Evolutionary conservation across 1,284 basidiomycete genomes (phyloP), one percentile per base, ranked within the genome.

Genomic region (Marasmius tenuissimus): DNA sequence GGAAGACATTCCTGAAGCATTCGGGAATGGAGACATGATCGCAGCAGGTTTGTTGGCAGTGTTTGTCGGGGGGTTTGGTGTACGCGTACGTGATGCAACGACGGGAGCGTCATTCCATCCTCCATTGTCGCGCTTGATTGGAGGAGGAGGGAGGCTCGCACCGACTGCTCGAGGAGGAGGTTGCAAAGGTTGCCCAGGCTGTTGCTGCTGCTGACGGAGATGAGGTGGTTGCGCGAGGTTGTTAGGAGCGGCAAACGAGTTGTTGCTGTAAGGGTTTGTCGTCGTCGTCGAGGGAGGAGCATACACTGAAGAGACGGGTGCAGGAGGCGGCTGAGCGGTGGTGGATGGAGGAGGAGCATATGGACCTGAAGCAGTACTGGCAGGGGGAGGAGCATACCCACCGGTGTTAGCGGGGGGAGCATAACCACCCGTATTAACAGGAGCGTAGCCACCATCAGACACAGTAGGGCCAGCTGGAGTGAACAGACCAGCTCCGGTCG

Each of bases 71-170:
- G 84, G 78, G 42, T 80, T 80, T 1, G 87, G 81, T 1, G 83
- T 82, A 57, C 87, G 86, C 56, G 82, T 78, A 12, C 33, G 33
- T 18, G 79, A 72, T 7, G 77, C 65, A 14, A 82, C 69, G 8
- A 85, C 68, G 1, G 94, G 94, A 0, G 92, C 87, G 70, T 98
- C 96, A 71, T 98, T 98, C 96, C 96, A 98, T 0, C 93, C 94
- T 10, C 87, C 85, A 49, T 89, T 87, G 63, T 91, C 91, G 39
- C 85, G 83, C 66, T 87, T 89, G 53, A 80, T 80, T 20, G 76
- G 77, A 20, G 67, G 66, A 55, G 63, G 60, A 53, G 65, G 64
- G 52, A 61, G 67, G 35, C 69, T 69, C 42, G 64, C 51, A 60
- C 59, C 61, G 68, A 51, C 27, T 16, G 52, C 50, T 22, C 61